Evolutionary conservation across 345 rosid species (phyloP).

Genomic region (Geranium brycei): DNA sequence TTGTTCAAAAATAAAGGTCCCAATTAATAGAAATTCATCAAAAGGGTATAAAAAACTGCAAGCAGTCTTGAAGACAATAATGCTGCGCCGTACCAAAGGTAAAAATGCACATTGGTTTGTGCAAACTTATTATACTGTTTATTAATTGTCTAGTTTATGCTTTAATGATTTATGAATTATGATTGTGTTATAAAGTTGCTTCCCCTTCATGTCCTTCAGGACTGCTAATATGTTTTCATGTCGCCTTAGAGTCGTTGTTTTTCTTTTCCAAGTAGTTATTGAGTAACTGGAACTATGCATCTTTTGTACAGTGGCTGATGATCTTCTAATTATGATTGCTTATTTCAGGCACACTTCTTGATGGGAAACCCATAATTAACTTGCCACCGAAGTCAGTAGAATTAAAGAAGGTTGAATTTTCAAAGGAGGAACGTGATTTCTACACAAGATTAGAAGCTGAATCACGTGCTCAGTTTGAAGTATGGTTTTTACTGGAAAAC

Average conservation of each 20-base stretch:
- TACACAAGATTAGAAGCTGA: slow-evolving; percentile 66
- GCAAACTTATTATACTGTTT: neutral
- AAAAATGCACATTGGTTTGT: slow-evolving; percentile 7
- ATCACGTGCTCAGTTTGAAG: slow-evolving; percentile 79
- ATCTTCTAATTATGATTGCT: slow-evolving; percentile 6
- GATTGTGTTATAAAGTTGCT: slow-evolving; percentile 1
- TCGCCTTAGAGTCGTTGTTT: neutral
- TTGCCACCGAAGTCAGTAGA: slow-evolving; percentile 69
- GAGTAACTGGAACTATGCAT: neutral
- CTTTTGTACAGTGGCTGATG: neutral
- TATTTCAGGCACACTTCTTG: slow-evolving; percentile 61
- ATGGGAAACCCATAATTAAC: slow-evolving; percentile 73
- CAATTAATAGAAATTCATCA: slow-evolving; percentile 45
- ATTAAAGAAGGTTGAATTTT: slow-evolving; percentile 73
- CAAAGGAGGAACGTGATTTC: slow-evolving; percentile 76
- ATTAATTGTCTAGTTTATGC: neutral
- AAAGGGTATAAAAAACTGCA: slow-evolving; percentile 73
- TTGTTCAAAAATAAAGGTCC: slow-evolving; percentile 52
- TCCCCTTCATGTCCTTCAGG: neutral
- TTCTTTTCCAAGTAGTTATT: neutral
- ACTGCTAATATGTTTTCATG: neutral
- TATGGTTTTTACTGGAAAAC: slow-evolving; percentile 19
- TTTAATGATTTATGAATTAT: no score
- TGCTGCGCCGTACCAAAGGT: slow-evolving; percentile 99
- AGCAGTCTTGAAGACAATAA: slow-evolving; percentile 74